A percentile compares a stretch with the other conserved stretches of the same genome.
Conservation (phyloP, 495 filamentous ascomycete species). For the Neurospora sp. region DNA sequence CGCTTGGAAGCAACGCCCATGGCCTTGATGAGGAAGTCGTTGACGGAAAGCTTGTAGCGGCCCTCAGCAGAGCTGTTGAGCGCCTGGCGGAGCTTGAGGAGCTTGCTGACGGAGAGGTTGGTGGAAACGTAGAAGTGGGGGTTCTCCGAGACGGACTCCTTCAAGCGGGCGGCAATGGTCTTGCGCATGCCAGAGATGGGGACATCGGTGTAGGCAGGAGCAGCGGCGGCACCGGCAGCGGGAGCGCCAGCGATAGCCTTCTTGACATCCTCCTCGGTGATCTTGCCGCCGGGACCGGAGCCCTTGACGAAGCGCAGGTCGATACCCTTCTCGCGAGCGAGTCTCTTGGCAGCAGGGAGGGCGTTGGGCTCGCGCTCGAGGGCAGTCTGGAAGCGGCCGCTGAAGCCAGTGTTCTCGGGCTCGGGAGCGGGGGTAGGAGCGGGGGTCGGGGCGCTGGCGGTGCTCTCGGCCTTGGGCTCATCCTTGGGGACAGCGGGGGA, state of each 20-base stretch:
- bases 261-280: constrained; percentile 88
- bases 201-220: constrained; percentile 67
- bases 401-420: constrained; percentile 61
- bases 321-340: constrained; percentile 81
- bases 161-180: constrained; percentile 86
- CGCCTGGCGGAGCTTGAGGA: constrained; percentile 88
- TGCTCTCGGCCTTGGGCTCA: constrained; percentile 42
- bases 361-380: constrained; percentile 69
- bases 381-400: constrained; percentile 69
- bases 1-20: constrained; percentile 79
- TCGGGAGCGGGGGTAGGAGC: constrained; percentile 48
- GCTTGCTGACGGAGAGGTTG: constrained; percentile 80
- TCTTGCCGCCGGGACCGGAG: constrained; percentile 72
- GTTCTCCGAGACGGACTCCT: constrained; percentile 81
- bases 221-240: constrained; percentile 32
- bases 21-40: constrained; percentile 99
- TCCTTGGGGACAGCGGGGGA: constrained; percentile 39
- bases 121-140: constrained; percentile 96
- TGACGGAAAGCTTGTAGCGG: constrained; percentile 96
- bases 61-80: constrained; percentile 82
- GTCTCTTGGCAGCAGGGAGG: constrained; percentile 62
- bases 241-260: constrained; percentile 43
- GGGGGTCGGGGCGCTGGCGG: constrained; percentile 47
- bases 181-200: constrained; percentile 91
- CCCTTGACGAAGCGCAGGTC: constrained; percentile 73